These are phyloP conservation scores for Apiospora malaysiana DNA, from an alignment of 2,329 filamentous ascomycete species.

Conservation along the genomic window DNA sequence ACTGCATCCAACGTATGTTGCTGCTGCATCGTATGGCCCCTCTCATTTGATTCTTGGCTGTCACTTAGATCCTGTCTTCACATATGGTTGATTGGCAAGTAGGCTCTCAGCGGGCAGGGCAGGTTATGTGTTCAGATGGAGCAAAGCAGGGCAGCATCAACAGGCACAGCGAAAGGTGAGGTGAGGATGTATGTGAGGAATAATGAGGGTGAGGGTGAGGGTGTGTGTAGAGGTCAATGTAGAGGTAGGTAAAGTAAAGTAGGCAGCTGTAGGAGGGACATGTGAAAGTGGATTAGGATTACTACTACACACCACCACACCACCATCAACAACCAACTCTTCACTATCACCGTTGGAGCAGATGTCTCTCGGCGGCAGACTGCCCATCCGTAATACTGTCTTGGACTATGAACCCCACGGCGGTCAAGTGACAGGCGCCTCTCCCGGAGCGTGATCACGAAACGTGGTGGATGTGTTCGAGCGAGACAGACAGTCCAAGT, in stretches of 20 bases:
- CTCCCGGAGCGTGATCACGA: conserved; percentile 34
- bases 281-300: conserved; percentile 40
- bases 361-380: not conserved
- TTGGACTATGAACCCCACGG: conserved; percentile 24
- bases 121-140: not conserved
- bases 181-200: not conserved
- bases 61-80: not conserved
- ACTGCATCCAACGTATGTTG: not conserved
- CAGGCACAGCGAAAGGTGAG: not conserved
- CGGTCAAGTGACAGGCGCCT: conserved; percentile 36
- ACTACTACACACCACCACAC: conserved; percentile 29
- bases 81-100: not conserved
- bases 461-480: conserved; percentile 23
- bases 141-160: not conserved
- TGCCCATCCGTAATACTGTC: conserved; percentile 24
- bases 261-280: conserved; percentile 25
- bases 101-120: not conserved
- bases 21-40: not conserved
- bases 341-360: not conserved
- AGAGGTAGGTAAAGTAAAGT: not conserved
- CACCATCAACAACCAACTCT: no score
- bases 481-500: not conserved
- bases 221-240: conserved; percentile 8
- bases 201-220: not conserved
- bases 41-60: not conserved